Evolutionary conservation across 1,139 yeast species (phyloP), one percentile per base, ranked within the genome.

Genomic region (Debaryomycetaceae sp.): DNA sequence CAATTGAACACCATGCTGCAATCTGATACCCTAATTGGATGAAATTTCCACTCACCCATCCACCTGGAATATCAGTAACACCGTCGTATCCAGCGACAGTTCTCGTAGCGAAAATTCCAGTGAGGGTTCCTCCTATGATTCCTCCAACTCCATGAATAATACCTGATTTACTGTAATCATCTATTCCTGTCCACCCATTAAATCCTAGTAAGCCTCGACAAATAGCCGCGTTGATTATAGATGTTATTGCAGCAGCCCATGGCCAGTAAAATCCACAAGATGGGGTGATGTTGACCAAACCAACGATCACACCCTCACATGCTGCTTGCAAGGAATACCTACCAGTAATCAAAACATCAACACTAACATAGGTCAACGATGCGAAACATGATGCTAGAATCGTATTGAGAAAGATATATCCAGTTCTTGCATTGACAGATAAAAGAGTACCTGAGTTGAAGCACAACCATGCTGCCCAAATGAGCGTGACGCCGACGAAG

Each of bases 31-130:
- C 81, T 62, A 76, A 59, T 57, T 76, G 81, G 23, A 55, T 59
- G 69, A 74, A 76, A 52, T 76, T 65, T 43, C 75, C 78, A 57
- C 65, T 70, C 43, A 76, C 67, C 81, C 81, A 76, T 27, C 81
- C 81, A 37, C 78, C 77, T 5, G 56, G 64, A 45, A 73, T 75
- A 34, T 58, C 76, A 7, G 79, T 71, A 23, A 57, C 63, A 6
- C 80, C 80, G 48, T 76, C 75, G 44, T 74, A 65, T 5, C 68
- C 69, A 2, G 80, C 76, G 40, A 75, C 69, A 66, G 87, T 87
- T 68, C 87, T 89, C 41, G 95, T 90, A 33, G 96, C 93, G 61
- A 88, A 88, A 50, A 88, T 73, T 60, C 93, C 96, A 29, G 96
- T 87, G 63, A 85, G 63, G 20, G 83, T 72, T 23, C 87, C 81